phyloP scores from a whole-genome alignment of 169 alveolate species.

The Plasmodium gonderi region DNA sequence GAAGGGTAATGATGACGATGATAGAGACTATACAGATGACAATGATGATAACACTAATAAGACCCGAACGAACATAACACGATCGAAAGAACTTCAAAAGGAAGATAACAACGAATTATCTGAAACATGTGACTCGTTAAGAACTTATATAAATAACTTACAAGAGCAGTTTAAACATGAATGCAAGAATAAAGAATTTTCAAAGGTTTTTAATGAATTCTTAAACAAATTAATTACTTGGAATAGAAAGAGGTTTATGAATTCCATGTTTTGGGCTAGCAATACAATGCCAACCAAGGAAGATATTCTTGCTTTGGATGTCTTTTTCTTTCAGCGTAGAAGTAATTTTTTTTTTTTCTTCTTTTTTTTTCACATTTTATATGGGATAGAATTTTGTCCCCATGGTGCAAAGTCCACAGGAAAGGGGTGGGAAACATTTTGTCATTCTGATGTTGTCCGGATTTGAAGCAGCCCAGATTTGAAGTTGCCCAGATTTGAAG shows the following conservation, averaged over 20 bases:
- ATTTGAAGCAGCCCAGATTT: not conserved
- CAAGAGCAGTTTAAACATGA: conserved; percentile 51
- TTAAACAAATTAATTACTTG: conserved; percentile 2
- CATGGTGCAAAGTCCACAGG: not conserved
- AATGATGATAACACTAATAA: too few species aligned
- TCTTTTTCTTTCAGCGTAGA: conserved; percentile 15
- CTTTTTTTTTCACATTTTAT: not conserved
- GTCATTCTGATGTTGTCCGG: not conserved
- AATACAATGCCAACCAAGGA: conserved; percentile 44
- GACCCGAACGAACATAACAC: not conserved
- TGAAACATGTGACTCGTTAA: conserved; percentile 19
- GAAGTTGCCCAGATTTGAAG: not conserved
- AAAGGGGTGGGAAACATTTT: not conserved
- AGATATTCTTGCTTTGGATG: conserved; percentile 23
- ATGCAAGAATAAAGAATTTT: conserved; percentile 38
- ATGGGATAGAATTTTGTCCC: not conserved
- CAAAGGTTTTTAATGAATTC: not conserved
- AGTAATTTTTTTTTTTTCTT: conserved; percentile 17
- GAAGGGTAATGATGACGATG: not conserved
- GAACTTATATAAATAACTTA: conserved; percentile 20
- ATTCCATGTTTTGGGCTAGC: conserved; percentile 23
- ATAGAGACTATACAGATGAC: not conserved
- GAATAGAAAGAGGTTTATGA: conserved; percentile 20
- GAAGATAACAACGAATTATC: not conserved
- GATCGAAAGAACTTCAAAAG: too few species aligned